Evolutionary conservation across 148 eudicot species (phyloP).

Genomic region (Rhododendron simsii): DNA sequence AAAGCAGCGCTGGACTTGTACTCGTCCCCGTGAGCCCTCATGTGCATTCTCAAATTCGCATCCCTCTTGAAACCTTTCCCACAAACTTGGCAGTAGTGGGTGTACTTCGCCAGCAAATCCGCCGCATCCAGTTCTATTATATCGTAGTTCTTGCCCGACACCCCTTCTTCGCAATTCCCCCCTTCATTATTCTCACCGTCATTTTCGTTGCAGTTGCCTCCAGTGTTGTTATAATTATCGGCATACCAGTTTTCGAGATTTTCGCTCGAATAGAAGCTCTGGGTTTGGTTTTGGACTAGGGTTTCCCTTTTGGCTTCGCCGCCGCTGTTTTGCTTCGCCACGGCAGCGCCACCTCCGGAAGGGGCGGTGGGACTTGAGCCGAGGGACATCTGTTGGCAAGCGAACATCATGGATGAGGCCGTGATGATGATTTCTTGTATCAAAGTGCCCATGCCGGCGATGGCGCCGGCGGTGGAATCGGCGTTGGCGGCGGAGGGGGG

Average conservation of each 20-base stretch:
- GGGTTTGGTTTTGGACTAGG: neutral
- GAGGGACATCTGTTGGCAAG: conserved; percentile 63
- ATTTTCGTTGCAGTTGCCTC: neutral
- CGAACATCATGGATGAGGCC: conserved; percentile 69
- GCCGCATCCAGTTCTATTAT: conserved; percentile 36
- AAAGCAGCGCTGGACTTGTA: conserved; percentile 73
- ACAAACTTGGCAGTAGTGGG: conserved; percentile 78
- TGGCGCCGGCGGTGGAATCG: conserved; percentile 25
- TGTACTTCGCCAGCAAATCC: conserved; percentile 69
- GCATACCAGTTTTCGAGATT: conserved; percentile 23
- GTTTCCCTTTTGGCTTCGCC: neutral
- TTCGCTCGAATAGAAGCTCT: conserved; percentile 8
- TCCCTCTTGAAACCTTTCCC: conserved; percentile 89
- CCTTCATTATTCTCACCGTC: neutral
- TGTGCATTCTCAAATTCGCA: conserved; percentile 91
- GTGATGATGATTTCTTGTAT: conserved; percentile 66
- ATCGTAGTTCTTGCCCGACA: conserved; percentile 26
- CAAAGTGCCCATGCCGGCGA: conserved; percentile 42
- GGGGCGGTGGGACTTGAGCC: neutral
- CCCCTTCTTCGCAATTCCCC: neutral
- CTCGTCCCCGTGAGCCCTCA: conserved; percentile 94
- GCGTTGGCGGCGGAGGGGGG: neutral
- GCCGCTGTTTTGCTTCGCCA: neutral
- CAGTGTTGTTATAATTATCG: neutral
- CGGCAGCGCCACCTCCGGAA: neutral